These are phyloP conservation scores for Microdochium nivale DNA, from an alignment of 2,329 filamentous ascomycete species.

Conservation along the genomic window DNA sequence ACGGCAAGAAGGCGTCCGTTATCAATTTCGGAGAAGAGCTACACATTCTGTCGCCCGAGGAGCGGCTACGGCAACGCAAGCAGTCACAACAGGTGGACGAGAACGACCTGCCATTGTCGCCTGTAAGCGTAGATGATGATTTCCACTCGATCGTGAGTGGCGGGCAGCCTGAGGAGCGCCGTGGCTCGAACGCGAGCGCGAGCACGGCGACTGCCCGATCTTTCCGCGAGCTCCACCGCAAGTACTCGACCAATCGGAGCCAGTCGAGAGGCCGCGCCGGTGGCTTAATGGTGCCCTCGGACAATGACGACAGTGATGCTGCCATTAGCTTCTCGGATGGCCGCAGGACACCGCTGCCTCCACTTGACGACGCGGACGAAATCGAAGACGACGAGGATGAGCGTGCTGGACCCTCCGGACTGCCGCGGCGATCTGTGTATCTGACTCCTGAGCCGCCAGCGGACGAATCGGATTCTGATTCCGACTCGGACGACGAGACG, in stretches of 20 bases:
- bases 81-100: constrained; percentile 33
- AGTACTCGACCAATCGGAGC: constrained; percentile 45
- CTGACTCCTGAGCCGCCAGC: constrained; percentile 31
- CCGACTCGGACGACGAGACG: neutral
- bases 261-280: constrained; percentile 30
- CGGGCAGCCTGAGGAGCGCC: constrained; percentile 18
- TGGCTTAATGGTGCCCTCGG: constrained; percentile 39
- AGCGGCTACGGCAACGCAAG: constrained; percentile 59
- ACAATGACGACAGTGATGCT: constrained; percentile 48
- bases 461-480: neutral
- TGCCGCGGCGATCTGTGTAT: constrained; percentile 14
- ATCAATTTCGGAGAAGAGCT: constrained; percentile 95
- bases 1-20: constrained; percentile 95
- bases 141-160: constrained; percentile 38
- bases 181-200: constrained; percentile 54
- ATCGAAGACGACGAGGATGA: neutral
- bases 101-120: constrained; percentile 18
- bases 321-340: constrained; percentile 54
- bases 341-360: constrained; percentile 44
- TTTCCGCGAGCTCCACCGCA: constrained; percentile 53
- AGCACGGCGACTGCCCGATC: constrained; percentile 61
- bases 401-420: neutral
- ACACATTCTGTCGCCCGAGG: constrained; percentile 66
- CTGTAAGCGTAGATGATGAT: constrained; percentile 35
- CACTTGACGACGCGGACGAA: constrained; percentile 26